Percentiles rank a stretch among this genome's conserved stretches.
Evolutionary conservation across 768 basidiomycete species (phyloP).

Genomic region (Gyrodon lividus): DNA sequence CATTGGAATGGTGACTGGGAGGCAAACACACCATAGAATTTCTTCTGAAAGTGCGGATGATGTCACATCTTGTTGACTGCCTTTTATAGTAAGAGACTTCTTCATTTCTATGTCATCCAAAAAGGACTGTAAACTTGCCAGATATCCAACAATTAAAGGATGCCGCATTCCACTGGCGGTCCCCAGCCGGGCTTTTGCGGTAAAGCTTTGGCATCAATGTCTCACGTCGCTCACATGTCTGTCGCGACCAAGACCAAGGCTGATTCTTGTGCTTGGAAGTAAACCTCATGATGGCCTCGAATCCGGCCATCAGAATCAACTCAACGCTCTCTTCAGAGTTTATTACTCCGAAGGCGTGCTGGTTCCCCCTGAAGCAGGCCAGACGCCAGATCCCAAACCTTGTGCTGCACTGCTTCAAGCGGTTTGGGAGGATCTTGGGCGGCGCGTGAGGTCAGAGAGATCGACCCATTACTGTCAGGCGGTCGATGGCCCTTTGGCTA

Average conservation of each 20-base stretch:
- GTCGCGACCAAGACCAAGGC: slow-evolving; percentile 87
- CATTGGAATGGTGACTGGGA: no score
- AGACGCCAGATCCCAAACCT: slow-evolving; percentile 76
- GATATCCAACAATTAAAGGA: no score
- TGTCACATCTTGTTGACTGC: no score
- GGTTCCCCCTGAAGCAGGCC: slow-evolving; percentile 66
- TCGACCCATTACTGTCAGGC: slow-evolving; percentile 48
- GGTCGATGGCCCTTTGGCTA: slow-evolving; percentile 82
- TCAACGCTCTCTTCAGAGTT: slow-evolving; percentile 54
- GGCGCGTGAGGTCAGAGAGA: slow-evolving; percentile 62
- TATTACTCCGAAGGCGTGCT: slow-evolving; percentile 78
- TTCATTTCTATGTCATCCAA: no score
- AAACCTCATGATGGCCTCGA: slow-evolving; percentile 37
- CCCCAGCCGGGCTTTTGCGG: slow-evolving; percentile 99
- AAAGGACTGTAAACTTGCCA: no score
- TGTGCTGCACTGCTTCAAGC: slow-evolving; percentile 67
- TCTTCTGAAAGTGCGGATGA: no score
- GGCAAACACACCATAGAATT: no score
- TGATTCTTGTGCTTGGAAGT: slow-evolving; percentile 93
- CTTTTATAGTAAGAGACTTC: no score
- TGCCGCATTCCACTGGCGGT: no score
- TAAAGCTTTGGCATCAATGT: slow-evolving; percentile 94
- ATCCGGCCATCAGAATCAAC: not conserved
- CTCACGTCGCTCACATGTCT: slow-evolving; percentile 86
- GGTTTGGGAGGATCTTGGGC: slow-evolving; percentile 51